phyloP scores from a whole-genome alignment of 164 flowering plant genomes.

The Kingdonia uniflora region DNA sequence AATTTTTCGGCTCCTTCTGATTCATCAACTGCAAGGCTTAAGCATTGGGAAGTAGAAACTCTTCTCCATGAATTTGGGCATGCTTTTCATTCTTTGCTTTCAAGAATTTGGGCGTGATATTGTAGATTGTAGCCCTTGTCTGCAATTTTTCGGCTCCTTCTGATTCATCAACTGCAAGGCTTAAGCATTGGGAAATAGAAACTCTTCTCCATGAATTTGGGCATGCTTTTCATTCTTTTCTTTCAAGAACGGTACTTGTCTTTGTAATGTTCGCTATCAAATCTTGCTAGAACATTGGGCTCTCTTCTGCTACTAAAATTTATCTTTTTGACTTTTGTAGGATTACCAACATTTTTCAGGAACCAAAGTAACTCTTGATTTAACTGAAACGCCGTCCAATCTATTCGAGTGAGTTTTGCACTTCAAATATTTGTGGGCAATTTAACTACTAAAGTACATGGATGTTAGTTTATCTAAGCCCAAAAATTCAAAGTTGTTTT shows the following conservation, averaged over 20 bases:
- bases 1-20: constrained; percentile 54
- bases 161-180: too few species aligned
- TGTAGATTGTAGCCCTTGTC: too few species aligned
- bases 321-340: constrained; percentile 28
- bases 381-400: constrained; percentile 92
- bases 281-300: too few species aligned
- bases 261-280: not conserved
- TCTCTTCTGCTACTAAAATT: not conserved
- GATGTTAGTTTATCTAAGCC: too few species aligned
- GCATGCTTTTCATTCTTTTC: too few species aligned
- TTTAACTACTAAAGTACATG: too few species aligned
- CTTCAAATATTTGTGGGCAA: too few species aligned
- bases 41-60: constrained; percentile 83
- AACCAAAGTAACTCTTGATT: constrained; percentile 84
- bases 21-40: constrained; percentile 50
- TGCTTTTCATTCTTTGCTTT: constrained; percentile 93
- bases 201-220: too few species aligned
- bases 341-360: constrained; percentile 98
- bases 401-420: constrained; percentile 82
- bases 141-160: too few species aligned
- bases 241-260: constrained; percentile 72
- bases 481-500: too few species aligned
- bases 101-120: too few species aligned
- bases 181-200: too few species aligned
- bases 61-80: constrained; percentile 99